Evolutionary conservation across 441 rosid genomes (phyloP).

Genomic region (Adansonia rubrostipa): DNA sequence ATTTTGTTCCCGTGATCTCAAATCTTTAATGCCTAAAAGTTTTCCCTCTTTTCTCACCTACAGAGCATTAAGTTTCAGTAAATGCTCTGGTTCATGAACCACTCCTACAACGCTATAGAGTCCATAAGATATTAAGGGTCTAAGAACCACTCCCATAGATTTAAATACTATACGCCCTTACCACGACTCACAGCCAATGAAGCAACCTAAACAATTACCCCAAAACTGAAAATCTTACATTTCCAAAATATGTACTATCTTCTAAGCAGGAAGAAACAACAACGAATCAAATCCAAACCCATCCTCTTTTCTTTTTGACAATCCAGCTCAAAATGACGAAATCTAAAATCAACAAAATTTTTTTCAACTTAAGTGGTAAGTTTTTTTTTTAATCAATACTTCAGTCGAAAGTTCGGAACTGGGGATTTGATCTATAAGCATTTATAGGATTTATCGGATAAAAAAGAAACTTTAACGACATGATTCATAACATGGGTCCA

Average conservation of each 20-base stretch:
- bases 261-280: background rate
- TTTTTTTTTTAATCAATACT: too few relatives aligned
- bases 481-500: background rate
- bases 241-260: background rate
- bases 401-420: too few relatives aligned
- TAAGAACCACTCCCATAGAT: background rate
- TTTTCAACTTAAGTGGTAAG: too few relatives aligned
- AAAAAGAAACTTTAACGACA: background rate
- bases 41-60: background rate
- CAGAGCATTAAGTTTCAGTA: conserved; percentile 19
- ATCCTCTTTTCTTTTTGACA: background rate
- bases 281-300: background rate
- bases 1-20: background rate
- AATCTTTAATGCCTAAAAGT: conserved; percentile 7
- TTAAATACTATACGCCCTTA: background rate
- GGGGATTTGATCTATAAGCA: too few relatives aligned
- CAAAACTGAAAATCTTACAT: background rate
- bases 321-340: conserved; percentile 4
- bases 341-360: background rate
- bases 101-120: background rate
- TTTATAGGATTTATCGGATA: background rate
- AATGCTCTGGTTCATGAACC: conserved; percentile 22
- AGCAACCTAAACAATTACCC: background rate
- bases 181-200: background rate
- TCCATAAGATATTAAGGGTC: background rate